Base-by-base conservation (phyloP, 805 yeast species). In the Starmerella riodocensis region DNA sequence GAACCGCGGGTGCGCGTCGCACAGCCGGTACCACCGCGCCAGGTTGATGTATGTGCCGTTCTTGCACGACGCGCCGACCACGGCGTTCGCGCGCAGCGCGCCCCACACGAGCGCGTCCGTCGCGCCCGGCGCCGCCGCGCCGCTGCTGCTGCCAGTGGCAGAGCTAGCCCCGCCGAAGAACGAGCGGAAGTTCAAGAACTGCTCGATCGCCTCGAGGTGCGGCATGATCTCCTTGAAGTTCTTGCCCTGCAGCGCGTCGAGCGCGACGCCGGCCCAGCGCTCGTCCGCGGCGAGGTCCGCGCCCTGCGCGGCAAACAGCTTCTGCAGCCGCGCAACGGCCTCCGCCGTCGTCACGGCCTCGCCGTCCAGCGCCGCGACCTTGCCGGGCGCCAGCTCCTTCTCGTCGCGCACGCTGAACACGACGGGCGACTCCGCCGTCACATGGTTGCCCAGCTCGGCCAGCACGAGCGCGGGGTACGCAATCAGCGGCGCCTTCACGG, bases 31-130 rank as follows among this genome's bases (percentile, higher is more conserved):
- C 96, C 96, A 88, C 67, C 98, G 79, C 41, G 94, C 74, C 49
- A 88, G 72, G 63, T 88, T 88, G 59, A 76, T 69, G 66, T 79
- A 84, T 27, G 78, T 79, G 37, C 77, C 82, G 63, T 74, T 80
- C 66, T 84, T 86, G 61, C 85, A 71, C 48, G 83, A 78, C 14
- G 94, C 81, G 19, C 91, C 94, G 68, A 86, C 82, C 58, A 88
- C 78, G 39, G 93, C 84, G 60, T 91, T 88, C 47, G 94, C 82
- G 64, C 96, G 76, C 51, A 88, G 67, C 35, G 79, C 82, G 61
- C 96, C 96, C 96, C 96, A 88, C 17, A 80, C 69, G 13, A 88
- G 81, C 45, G 84, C 67, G 62, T 88, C 98, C 38, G 93, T 91
- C 32, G 76, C 60, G 12, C 93, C 65, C 46, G 70, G 64, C n/a